Conservation (phyloP, 1,139 yeast species). For the Trichomonascaceae sp. region DNA sequence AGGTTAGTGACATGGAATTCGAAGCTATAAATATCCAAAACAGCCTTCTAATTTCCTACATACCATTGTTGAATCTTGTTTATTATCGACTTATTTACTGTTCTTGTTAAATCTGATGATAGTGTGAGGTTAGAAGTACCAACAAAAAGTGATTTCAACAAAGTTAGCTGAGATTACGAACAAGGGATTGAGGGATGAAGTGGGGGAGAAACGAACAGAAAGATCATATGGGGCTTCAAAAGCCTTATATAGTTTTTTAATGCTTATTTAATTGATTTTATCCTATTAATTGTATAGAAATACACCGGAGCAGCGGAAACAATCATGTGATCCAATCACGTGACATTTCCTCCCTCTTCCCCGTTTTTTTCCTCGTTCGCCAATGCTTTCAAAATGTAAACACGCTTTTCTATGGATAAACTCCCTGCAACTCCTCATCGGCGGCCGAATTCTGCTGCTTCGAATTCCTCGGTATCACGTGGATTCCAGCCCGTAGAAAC, state of each 20-base stretch:
- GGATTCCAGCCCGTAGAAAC: slow-evolving; percentile 13
- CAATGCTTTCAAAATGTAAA: too few species aligned
- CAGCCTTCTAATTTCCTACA: neutral
- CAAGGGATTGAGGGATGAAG: neutral
- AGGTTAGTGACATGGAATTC: neutral
- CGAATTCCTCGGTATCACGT: slow-evolving; percentile 18
- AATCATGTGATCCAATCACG: neutral
- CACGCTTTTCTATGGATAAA: slow-evolving; percentile 1
- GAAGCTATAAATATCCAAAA: neutral
- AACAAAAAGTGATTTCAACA: neutral
- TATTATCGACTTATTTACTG: neutral
- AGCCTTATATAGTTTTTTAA: too few species aligned
- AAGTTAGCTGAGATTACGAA: neutral
- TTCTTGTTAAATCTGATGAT: neutral
- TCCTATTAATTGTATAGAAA: too few species aligned
- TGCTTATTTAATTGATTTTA: too few species aligned
- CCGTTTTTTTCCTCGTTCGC: too few species aligned
- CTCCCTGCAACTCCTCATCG: slow-evolving; percentile 27
- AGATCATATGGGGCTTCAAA: neutral
- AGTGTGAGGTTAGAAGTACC: neutral
- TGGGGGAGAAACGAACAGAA: neutral
- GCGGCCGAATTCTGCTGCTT: slow-evolving; percentile 23
- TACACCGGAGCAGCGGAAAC: neutral
- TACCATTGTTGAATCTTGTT: neutral
- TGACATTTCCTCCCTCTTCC: neutral